A percentile compares a stretch with the other conserved stretches of the same genome.
Conservation (phyloP, 164 flowering plant genomes). For the Brasenia schreberi region DNA sequence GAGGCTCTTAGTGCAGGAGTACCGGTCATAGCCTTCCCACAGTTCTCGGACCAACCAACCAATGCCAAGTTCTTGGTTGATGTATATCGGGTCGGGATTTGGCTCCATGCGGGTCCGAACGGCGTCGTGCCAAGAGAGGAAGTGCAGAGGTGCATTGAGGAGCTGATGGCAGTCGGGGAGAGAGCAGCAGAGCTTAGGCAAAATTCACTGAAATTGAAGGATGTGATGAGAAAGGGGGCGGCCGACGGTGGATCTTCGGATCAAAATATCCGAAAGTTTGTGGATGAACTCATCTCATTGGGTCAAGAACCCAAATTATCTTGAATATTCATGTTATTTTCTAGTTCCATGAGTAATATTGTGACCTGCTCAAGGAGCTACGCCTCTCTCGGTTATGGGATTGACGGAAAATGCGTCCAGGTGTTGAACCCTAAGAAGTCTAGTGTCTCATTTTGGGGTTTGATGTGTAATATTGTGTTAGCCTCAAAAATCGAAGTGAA, state of each 20-base stretch:
- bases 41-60: conserved; percentile 68
- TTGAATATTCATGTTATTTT: background rate
- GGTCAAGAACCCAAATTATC: background rate
- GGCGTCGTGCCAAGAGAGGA: conserved; percentile 32
- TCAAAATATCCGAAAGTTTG: conserved; percentile 30
- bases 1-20: conserved; percentile 44
- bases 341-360: too few relatives aligned
- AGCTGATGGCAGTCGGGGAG: conserved; percentile 27
- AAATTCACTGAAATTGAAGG: conserved; percentile 50
- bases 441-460: too few relatives aligned
- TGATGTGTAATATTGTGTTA: too few relatives aligned
- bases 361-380: too few relatives aligned
- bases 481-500: too few relatives aligned
- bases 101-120: conserved; percentile 23
- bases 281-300: conserved; percentile 9
- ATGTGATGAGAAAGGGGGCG: conserved; percentile 43
- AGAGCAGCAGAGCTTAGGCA: conserved; percentile 43
- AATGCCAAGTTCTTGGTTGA: conserved; percentile 53
- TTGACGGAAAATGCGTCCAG: too few relatives aligned
- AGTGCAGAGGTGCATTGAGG: conserved; percentile 35
- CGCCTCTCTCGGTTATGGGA: too few relatives aligned
- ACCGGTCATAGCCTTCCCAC: conserved; percentile 49
- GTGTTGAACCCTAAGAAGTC: too few relatives aligned
- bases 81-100: conserved; percentile 36
- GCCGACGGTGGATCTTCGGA: conserved; percentile 64